Conservation (phyloP, 352 stramenopile genomes). For the Phytophthora tentaculata region DNA sequence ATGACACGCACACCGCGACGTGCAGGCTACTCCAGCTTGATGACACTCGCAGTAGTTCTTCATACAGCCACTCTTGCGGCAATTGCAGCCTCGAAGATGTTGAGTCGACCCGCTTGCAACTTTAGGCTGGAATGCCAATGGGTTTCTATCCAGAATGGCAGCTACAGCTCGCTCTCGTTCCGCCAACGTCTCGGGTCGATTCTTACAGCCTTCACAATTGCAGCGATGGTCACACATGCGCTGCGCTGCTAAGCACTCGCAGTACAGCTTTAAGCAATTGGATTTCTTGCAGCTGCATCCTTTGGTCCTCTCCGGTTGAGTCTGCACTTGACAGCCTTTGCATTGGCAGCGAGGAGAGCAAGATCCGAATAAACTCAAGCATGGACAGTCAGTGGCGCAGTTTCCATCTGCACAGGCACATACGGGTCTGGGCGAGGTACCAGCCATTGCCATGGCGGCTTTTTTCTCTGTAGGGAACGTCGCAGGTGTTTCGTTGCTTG, state of each 20-base stretch:
- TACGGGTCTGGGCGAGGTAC: conserved; percentile 12
- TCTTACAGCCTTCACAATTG: conserved; percentile 88
- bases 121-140: conserved; percentile 95
- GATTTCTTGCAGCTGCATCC: conserved; percentile 98
- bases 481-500: background rate
- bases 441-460: conserved; percentile 26
- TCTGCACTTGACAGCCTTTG: conserved; percentile 47
- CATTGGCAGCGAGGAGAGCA: conserved; percentile 48
- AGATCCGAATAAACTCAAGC: conserved; percentile 44
- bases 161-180: conserved; percentile 85
- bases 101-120: conserved; percentile 81
- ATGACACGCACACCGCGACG: conserved; percentile 82
- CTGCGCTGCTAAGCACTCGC: conserved; percentile 80
- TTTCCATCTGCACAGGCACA: conserved; percentile 51
- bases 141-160: conserved; percentile 92
- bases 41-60: conserved; percentile 99
- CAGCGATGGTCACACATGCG: conserved; percentile 74
- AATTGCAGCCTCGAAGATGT: conserved; percentile 96
- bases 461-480: conserved; percentile 31
- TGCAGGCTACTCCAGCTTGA: conserved; percentile 89
- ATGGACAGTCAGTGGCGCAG: conserved; percentile 54
- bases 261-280: conserved; percentile 96
- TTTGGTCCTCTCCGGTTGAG: conserved; percentile 52
- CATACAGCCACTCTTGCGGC: conserved; percentile 95
- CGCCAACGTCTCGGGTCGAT: conserved; percentile 53